phyloP scores from a whole-genome alignment of 139 green algal genomes.

The Haematococcus lacustris region DNA sequence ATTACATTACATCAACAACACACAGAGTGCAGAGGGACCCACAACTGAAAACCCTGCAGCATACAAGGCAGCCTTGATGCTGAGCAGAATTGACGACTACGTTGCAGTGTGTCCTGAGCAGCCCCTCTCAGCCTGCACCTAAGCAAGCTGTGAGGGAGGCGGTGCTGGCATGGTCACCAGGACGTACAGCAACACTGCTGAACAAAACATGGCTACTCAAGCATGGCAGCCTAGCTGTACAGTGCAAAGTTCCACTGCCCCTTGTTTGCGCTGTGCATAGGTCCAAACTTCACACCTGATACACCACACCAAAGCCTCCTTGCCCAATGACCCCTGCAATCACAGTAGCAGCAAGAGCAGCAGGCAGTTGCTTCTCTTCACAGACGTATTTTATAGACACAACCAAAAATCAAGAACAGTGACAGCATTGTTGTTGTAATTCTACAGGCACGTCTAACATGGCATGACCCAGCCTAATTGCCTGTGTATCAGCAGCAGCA shows the following conservation, averaged over 20 bases:
- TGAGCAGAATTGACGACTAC: not conserved
- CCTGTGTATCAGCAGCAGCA: not conserved
- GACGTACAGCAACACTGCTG: not conserved
- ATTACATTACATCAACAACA: not conserved
- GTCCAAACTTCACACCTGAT: not conserved
- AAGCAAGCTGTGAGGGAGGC: not conserved
- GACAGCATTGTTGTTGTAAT: too few relatives aligned
- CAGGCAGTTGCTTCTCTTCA: not conserved
- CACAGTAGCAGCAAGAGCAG: not conserved
- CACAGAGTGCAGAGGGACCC: not conserved
- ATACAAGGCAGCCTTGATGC: not conserved
- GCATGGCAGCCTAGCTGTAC: too few relatives aligned
- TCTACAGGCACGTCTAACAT: not conserved
- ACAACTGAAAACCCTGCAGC: not conserved
- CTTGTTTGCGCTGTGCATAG: not conserved
- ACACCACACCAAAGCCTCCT: not conserved
- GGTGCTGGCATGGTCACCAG: too few relatives aligned
- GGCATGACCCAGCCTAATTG: not conserved
- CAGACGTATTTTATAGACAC: not conserved
- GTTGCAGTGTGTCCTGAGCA: too few relatives aligned
- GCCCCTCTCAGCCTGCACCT: not conserved
- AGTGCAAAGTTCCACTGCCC: too few relatives aligned
- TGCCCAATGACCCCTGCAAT: constrained; percentile 7
- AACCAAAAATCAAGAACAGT: not conserved
- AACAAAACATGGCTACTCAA: not conserved